phyloP scores from a whole-genome alignment of 2,329 filamentous ascomycete species.

The Fusarium ambrosium region DNA sequence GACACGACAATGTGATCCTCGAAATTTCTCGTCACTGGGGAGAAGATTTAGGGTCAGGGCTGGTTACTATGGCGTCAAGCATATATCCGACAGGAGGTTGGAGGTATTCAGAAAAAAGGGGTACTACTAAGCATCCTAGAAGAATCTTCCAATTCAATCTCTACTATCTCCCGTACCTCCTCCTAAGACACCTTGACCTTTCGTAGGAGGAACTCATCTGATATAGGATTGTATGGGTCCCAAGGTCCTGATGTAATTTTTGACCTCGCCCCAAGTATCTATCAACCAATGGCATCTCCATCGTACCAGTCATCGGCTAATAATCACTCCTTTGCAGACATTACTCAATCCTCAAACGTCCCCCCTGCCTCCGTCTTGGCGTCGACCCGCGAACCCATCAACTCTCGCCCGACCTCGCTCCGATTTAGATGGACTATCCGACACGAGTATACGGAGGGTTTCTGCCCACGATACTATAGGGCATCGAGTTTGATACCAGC shows the following conservation, averaged over 20 bases:
- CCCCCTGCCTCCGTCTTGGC: neutral
- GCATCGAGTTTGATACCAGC: neutral
- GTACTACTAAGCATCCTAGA: neutral
- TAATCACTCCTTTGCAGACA: neutral
- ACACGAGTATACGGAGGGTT: neutral
- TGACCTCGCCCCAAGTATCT: neutral
- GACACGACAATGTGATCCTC: neutral
- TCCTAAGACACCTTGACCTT: rapidly evolving
- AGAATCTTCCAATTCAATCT: neutral
- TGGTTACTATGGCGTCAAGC: too few species aligned
- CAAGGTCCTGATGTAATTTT: too few species aligned
- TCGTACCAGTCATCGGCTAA: neutral
- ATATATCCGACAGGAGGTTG: neutral
- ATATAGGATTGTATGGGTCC: neutral
- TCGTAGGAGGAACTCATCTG: rapidly evolving
- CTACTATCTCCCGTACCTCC: rapidly evolving
- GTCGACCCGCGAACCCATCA: neutral
- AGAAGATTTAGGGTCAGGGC: neutral
- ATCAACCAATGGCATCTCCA: neutral
- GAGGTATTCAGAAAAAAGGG: neutral
- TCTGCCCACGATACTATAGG: neutral
- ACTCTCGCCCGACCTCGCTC: neutral
- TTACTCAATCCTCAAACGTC: neutral
- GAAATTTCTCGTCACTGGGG: neutral
- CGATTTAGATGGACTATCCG: neutral